Base-by-base conservation (phyloP, 2,329 filamentous ascomycete species). In the Rhinocladiella similis region DNA sequence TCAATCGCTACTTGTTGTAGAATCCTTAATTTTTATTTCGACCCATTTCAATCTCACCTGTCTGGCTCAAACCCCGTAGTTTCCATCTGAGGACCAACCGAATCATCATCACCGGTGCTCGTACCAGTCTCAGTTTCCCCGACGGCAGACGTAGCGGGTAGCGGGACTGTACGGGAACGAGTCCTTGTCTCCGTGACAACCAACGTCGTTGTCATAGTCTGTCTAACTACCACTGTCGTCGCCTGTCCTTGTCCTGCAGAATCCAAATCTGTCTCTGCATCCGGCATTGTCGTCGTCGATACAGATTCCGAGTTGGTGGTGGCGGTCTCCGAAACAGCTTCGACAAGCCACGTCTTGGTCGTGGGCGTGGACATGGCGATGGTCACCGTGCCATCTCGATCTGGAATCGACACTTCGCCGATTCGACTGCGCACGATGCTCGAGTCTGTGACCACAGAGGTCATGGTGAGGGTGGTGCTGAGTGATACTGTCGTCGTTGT, bases 321-420 rank as follows among this genome's bases (percentile, higher is more conserved):
- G 5, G 13, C 6, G 38, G 18, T 41, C 5, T n/a, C 6, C 14
- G 14, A 19, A 16, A 41, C 18, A 16, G 38, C 14, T 12, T 41
- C 38, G 10, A 41, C 38, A 5, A 41, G 14, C 16, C 54, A 18
- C 13, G 59, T 61, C 45, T 16, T 53, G 16, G 45, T 57, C 1
- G 55, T 61, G n/a, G 59, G 59, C 39, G 54, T 54, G 3, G 59
- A 53, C 29, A 56, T 45, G 5, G 50, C 45, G 6, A 56, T 55
- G 12, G 59, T 61, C 16, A 58, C 47, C 13, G 59, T 61, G 5
- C 27, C 49, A 36, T 49, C 36, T 7, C 13, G 33, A 12, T 42
- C 20, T 14, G 39, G 19, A 9, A 20, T n/a, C 18, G 22, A 19
- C 14, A 27, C 25, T 3, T 38, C 51, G 5, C 16, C 27, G 10